A percentile compares a stretch with the other conserved stretches of the same genome.
Evolutionary conservation across 1,139 yeast genomes (phyloP).

Genomic region (Kodamaea alishanica): DNA sequence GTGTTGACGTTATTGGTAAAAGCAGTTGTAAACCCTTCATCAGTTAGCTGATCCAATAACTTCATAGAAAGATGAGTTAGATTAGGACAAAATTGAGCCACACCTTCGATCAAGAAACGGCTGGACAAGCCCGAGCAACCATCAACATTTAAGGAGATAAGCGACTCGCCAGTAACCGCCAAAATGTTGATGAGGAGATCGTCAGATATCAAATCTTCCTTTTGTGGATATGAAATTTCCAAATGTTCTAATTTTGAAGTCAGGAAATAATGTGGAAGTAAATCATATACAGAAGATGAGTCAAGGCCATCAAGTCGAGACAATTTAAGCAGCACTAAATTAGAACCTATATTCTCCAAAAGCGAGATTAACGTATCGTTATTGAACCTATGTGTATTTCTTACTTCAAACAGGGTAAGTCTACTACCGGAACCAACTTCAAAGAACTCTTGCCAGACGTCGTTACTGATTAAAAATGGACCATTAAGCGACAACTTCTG

Average conservation of each 20-base stretch:
- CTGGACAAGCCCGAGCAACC: slow-evolving; percentile 77
- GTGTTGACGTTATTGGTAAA: slow-evolving; percentile 46
- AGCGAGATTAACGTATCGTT: slow-evolving; percentile 62
- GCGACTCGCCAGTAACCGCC: slow-evolving; percentile 58
- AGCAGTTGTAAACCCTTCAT: slow-evolving; percentile 57
- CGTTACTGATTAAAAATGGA: slow-evolving; percentile 75
- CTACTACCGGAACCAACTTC: slow-evolving; percentile 31
- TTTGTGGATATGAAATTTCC: slow-evolving; percentile 66
- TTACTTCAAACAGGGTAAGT: slow-evolving; percentile 50
- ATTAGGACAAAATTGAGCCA: slow-evolving; percentile 54
- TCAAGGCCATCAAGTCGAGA: slow-evolving; percentile 71
- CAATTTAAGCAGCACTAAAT: slow-evolving; percentile 47
- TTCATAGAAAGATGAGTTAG: slow-evolving; percentile 52
- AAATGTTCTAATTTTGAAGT: slow-evolving; percentile 48
- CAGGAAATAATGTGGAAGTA: slow-evolving; percentile 59
- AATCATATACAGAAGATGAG: slow-evolving; percentile 54
- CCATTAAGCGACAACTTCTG: slow-evolving; percentile 67
- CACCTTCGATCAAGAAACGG: slow-evolving; percentile 52
- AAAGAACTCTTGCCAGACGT: slow-evolving; percentile 74
- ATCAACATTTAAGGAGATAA: slow-evolving; percentile 57
- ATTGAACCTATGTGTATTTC: slow-evolving; percentile 80
- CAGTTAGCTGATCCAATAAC: slow-evolving; percentile 58
- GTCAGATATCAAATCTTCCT: slow-evolving; percentile 66
- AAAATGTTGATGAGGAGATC: slow-evolving; percentile 64
- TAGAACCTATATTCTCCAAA: slow-evolving; percentile 58